Evolutionary conservation across 2,329 filamentous ascomycete genomes (phyloP), one percentile per base, ranked within the genome.

Genomic region (Ascochyta clinopodiicola): DNA sequence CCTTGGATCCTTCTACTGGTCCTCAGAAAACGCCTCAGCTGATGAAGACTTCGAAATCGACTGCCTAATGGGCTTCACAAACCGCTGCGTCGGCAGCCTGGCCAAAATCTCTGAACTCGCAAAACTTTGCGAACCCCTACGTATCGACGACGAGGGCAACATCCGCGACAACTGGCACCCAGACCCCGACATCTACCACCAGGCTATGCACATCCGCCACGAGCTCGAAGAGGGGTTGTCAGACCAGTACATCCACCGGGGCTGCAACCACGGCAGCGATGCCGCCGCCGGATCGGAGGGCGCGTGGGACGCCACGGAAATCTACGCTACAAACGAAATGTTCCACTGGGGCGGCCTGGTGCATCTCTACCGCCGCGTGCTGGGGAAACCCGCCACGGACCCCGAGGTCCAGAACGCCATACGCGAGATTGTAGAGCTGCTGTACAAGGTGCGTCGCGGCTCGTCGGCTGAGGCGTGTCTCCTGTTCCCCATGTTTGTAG

Each of bases 401-500:
- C 70, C 77, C 0, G 81, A 86, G 21, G 88, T 95, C 0, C 86
- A 87, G 62, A 76, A 79, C 10, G 84, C 85, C 0, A 85, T 93
- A 5, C 74, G 79, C 34, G 82, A 85, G 57, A 88, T 94, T 40
- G 78, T 91, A 25, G 77, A 79, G 1, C 83, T 86, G 29, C 77
- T 94, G 57, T 79, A 80, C 21, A 83, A 82, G 34, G 85, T 95
- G 44, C 78, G 85, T 12, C 77, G 81, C 12, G 88, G 89, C 6
- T 87, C 87, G 27, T 86, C 86, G 15, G 89, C 90, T 0, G 91
- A 94, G 73, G 87, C 86, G 8, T 91, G 89, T 66, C 77, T 91
- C 17, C 73, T 95, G 35, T 93, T 95, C 61, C 91, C 91, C 0
- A 86, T 95, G 77, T 95, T 95, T 73, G 90, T 89, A 1, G 91